Conservation (phyloP, 1,284 basidiomycete genomes). For the Ganoderma boninense region DNA sequence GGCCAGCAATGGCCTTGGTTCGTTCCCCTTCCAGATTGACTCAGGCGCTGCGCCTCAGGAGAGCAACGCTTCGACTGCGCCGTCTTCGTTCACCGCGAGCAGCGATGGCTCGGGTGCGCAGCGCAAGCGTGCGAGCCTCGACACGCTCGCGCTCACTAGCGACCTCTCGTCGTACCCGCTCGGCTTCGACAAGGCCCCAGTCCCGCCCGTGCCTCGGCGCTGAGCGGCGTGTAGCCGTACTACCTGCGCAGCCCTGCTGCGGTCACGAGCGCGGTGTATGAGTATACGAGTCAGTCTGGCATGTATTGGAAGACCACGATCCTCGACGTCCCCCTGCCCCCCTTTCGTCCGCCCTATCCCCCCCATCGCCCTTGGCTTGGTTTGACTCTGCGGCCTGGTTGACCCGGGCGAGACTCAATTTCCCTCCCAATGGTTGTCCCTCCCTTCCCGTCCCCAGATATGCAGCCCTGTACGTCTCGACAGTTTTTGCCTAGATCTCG, state of each 20-base stretch:
- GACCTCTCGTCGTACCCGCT: slow-evolving; percentile 84
- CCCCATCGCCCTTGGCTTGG: slow-evolving; percentile 33
- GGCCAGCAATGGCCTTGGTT: slow-evolving; percentile 75
- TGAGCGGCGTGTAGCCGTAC: slow-evolving; percentile 20
- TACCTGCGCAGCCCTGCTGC: slow-evolving; percentile 13
- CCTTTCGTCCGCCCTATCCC: slow-evolving; percentile 9
- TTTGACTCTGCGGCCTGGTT: slow-evolving; percentile 36
- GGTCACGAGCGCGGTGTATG: slow-evolving; percentile 33
- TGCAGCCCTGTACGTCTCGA: slow-evolving; percentile 28
- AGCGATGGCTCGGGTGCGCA: slow-evolving; percentile 34
- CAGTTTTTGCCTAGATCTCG: slow-evolving; percentile 17
- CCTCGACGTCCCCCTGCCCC: slow-evolving; percentile 19
- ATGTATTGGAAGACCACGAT: slow-evolving; percentile 31
- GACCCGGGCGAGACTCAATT: slow-evolving; percentile 36
- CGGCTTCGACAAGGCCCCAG: slow-evolving; percentile 56
- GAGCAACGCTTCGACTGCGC: slow-evolving; percentile 24
- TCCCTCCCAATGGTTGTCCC: slow-evolving; percentile 27
- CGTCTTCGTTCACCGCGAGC: slow-evolving; percentile 36
- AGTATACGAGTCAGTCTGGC: slow-evolving; percentile 25
- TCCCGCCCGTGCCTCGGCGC: slow-evolving; percentile 33
- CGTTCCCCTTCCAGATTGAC: slow-evolving; percentile 86
- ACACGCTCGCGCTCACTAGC: slow-evolving; percentile 81
- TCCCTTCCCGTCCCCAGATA: slow-evolving; percentile 17
- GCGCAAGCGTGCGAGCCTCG: slow-evolving; percentile 78
- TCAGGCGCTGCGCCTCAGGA: slow-evolving; percentile 39